Base-by-base conservation (phyloP, 805 yeast species). In the Clavispora asparagi region DNA sequence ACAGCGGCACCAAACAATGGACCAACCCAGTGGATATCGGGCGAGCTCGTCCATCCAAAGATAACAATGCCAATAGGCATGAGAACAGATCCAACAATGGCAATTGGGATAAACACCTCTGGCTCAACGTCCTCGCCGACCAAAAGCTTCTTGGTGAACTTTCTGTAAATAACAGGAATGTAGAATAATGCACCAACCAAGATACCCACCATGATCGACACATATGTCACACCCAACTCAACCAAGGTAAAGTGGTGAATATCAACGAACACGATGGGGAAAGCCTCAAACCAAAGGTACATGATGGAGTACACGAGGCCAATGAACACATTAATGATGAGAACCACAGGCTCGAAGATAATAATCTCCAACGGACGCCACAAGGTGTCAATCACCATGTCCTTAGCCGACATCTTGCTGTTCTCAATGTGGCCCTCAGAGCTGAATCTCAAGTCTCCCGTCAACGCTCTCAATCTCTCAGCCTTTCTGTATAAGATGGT, bases 231-330 rank as follows among this genome's bases (percentile, higher is more conserved):
- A 17, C 84, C 82, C 51, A 60, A 44, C 45, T 75, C 78, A 28
- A 79, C 68, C 25, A 69, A 54, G 6, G 77, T 70, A 60, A 82
- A 82, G 28, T 67, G 56, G 51, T 78, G 68, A 23, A 68, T 56
- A 2, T 69, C 76, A 19, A 50, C 45, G 49, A 74, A 82, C 3
- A 77, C 80, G 31, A 81, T 65, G 9, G 87, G 87, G 62, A 78
- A 79, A 4, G 79, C 81, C 60, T 82, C 86, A 53, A 81, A 78
- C 68, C 78, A 81, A 23, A 79, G 58, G 58, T 79, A 82, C 50
- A 78, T 52, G 29, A 74, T 60, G 27, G 83, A 77, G 59, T 81
- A 82, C 7, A 73, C 66, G 42, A 81, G 54, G 0, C 82, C 78
- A 51, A 76, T 64, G 58, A 79, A 80, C 27, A 74, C 16, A 54